These are phyloP conservation scores for Dothideomycetidae sp. DNA, from an alignment of 2,329 filamentous ascomycete species.

Conservation along the genomic window DNA sequence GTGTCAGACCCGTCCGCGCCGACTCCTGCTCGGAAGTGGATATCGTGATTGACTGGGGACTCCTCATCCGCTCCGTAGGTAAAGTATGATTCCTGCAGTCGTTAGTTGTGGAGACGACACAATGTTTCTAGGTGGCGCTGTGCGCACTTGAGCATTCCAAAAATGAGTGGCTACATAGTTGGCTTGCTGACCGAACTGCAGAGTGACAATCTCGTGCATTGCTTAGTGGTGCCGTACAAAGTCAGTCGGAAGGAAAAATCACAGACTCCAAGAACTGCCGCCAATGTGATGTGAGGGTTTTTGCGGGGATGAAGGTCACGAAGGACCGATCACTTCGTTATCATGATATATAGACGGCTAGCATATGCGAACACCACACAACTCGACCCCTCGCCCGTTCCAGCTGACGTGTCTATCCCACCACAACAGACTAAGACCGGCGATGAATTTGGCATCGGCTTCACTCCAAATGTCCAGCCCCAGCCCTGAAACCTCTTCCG, in stretches of 20 bases:
- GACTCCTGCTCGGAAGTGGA: slow-evolving; percentile 76
- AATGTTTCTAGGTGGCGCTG: background rate
- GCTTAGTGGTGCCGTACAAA: too few relatives aligned
- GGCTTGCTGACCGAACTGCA: slow-evolving; percentile 83
- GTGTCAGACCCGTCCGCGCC: slow-evolving; percentile 78
- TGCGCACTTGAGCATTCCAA: slow-evolving; percentile 75
- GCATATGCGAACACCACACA: slow-evolving; percentile 61
- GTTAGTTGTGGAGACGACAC: slow-evolving; percentile 4
- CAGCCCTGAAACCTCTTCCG: slow-evolving; percentile 53
- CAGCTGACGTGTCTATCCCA: slow-evolving; percentile 50
- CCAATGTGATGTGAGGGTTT: too few relatives aligned
- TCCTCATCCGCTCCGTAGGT: slow-evolving; percentile 63
- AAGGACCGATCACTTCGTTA: too few relatives aligned
- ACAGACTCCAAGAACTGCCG: too few relatives aligned
- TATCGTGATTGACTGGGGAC: slow-evolving; percentile 60
- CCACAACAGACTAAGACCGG: slow-evolving; percentile 47
- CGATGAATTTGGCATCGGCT: slow-evolving; percentile 53
- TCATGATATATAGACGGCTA: too few relatives aligned
- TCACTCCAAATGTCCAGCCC: slow-evolving; percentile 67
- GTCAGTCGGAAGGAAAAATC: too few relatives aligned
- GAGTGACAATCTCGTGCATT: slow-evolving; percentile 91
- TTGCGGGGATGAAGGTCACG: too few relatives aligned
- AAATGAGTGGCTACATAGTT: slow-evolving; percentile 95
- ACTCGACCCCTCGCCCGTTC: slow-evolving; percentile 54
- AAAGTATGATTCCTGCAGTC: slow-evolving; percentile 97